These are phyloP conservation scores for Metschnikowia kunwiensis DNA, from an alignment of 805 yeast species.

Conservation along the genomic window DNA sequence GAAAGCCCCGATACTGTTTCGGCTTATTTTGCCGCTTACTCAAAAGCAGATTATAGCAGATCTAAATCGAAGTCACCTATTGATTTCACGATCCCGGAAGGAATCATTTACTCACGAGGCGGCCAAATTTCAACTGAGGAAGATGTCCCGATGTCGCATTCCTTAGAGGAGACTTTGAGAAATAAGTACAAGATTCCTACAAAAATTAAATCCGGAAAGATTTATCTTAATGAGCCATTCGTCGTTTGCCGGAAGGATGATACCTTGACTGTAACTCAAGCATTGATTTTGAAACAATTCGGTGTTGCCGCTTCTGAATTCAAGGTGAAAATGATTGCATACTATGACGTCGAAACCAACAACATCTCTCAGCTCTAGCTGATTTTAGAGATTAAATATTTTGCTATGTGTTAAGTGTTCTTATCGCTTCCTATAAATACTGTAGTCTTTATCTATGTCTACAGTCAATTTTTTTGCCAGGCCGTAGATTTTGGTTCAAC, in stretches of 20 bases:
- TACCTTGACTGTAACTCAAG: constrained; percentile 81
- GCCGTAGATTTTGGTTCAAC: neutral
- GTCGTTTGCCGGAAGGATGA: constrained; percentile 80
- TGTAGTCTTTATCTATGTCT: too few species aligned
- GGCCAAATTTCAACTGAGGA: constrained; percentile 88
- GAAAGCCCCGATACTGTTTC: constrained; percentile 86
- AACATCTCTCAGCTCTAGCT: constrained; percentile 19
- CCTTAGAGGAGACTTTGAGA: constrained; percentile 90
- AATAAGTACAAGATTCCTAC: constrained; percentile 89
- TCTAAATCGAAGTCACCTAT: constrained; percentile 84
- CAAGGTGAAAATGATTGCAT: constrained; percentile 75
- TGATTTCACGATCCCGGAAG: constrained; percentile 82
- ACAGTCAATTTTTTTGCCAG: too few species aligned
- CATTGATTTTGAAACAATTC: constrained; percentile 87
- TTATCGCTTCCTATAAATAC: too few species aligned
- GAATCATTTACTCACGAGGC: constrained; percentile 91
- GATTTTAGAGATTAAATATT: too few species aligned
- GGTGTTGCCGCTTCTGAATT: constrained; percentile 94
- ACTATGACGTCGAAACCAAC: constrained; percentile 61
- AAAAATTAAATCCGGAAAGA: constrained; percentile 83
- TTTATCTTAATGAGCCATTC: constrained; percentile 70
- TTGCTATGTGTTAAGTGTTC: too few species aligned
- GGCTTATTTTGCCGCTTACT: constrained; percentile 78
- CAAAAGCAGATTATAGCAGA: constrained; percentile 81
- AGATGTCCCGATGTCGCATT: constrained; percentile 95